Base-by-base conservation (phyloP, 1,284 basidiomycete genomes). In the Fistulina hepatica region DNA sequence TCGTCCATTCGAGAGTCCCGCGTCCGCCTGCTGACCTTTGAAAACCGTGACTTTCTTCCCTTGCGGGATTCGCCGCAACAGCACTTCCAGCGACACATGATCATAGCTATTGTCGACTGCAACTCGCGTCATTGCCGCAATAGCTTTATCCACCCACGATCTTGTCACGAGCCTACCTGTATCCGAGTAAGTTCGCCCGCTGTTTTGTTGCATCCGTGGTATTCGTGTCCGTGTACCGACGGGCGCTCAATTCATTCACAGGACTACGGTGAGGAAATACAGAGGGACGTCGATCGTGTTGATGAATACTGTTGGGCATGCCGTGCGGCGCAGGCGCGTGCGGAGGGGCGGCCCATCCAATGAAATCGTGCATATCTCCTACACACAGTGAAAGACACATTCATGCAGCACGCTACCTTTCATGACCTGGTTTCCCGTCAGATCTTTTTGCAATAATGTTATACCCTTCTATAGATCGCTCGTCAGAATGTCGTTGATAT, bases 221-320 rank as follows among this genome's bases (percentile, higher is more conserved):
- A n/a, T n/a, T n/a, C n/a, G n/a, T n/a, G n/a, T n/a, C n/a, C 21
- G 28, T 25, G 37, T 33, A n/a, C n/a, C n/a, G n/a, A n/a, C n/a
- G n/a, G n/a, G n/a, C n/a, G n/a, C n/a, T n/a, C n/a, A n/a, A n/a
- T n/a, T n/a, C n/a, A n/a, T n/a, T 31, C 15, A 13, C 45, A 76
- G 73, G 64, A 65, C 40, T 76, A 64, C 52, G 73, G 67, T 5
- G 47, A 53, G 3, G 73, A 76, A 44, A 64, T 76, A 39, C 67
- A 76, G 48, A 57, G 60, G 40, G 69, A 73, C 44, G 52, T 74
- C 36, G 73, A 76, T 53, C 58, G 55, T 27, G 69, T 74, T 42
- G 64, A 75, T 46, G 73, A 76, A 23, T 73, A 54, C 43, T 76
- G 73, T 47, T 69, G 62, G 39, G 64, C 65, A 34, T 76, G 73